Evolutionary conservation across 352 stramenopile genomes (phyloP), one percentile per base, ranked within the genome.

Genomic region (Phytophthora litchii): DNA sequence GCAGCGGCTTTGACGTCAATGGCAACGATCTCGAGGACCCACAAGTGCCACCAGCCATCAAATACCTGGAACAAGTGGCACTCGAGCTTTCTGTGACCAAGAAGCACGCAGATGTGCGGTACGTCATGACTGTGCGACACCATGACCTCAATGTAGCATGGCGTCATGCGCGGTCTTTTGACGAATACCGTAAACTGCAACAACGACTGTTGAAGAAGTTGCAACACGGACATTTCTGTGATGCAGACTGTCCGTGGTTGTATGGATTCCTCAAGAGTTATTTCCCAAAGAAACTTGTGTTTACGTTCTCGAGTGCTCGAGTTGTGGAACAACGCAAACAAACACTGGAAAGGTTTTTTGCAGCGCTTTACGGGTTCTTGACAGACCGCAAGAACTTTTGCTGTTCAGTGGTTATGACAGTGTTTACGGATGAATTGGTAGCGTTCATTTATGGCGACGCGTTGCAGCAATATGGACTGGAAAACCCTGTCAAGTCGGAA

Each of bases 221-320:
- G 3, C 54, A 83, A 42, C 83, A 88, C 52, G 83, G 83, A 8
- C 83, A 92, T 47, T 91, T 92, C 51, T 92, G 83, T 58, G 70
- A 59, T 19, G 78, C 76, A 34, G 83, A 87, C 50, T 92, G 83
- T 38, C 80, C 83, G 35, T 90, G 78, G 78, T 57, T 92, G 10
- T 89, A 77, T 44, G 86, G 71, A 7, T 90, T 92, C 41, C 43
- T 92, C 12, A 87, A 86, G 64, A 90, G 78, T 60, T 89, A 89
- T 54, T 92, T 92, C 64, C 83, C 83, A 11, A 88, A 88, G 58
- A 85, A 81, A 27, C 48, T 79, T 17, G 46, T 90, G 1, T 88
- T 87, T 58, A 63, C 70, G 7, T 88, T 88, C 25, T 61, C 65
- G 2, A 83, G 56, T 36, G 58, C 67, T 1, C 65, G 74, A 5